phyloP scores from a whole-genome alignment of 2,329 filamentous ascomycete species.

The Alternaria arborescens region DNA sequence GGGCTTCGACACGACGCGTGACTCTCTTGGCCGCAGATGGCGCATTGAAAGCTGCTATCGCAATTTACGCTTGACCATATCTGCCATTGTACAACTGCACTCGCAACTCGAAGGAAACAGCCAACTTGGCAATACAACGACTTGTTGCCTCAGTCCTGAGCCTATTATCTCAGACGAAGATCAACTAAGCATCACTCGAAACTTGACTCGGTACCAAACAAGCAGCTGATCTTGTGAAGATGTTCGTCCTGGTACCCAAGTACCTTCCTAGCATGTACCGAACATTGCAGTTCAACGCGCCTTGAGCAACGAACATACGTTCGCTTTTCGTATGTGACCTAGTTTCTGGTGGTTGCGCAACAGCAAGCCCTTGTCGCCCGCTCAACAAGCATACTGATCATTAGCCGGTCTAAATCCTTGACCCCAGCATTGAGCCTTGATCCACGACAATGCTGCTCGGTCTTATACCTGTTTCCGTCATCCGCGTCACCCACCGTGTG shows the following conservation, averaged over 20 bases:
- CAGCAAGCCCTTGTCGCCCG: not conserved
- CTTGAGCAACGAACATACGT: not conserved
- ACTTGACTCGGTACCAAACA: not conserved
- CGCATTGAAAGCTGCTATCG: not conserved
- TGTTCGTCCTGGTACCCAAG: not conserved
- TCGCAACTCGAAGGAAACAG: not conserved
- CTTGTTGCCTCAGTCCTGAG: not conserved
- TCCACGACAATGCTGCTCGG: constrained; percentile 7
- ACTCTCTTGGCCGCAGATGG: not conserved
- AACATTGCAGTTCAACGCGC: not conserved
- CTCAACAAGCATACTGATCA: constrained; percentile 7
- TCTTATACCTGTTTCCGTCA: constrained; percentile 11
- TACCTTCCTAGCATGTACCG: not conserved
- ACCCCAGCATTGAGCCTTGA: constrained; percentile 5
- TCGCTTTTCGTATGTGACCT: not conserved
- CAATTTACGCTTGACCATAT: not conserved
- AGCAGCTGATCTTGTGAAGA: not conserved
- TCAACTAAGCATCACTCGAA: not conserved
- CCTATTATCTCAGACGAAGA: not conserved
- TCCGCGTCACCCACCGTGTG: constrained; percentile 1
- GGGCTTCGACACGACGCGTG: not conserved
- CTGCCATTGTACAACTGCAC: not conserved
- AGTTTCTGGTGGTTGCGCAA: not conserved
- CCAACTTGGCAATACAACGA: constrained; percentile 1
- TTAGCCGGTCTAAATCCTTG: constrained; percentile 14